Percentiles rank a stretch among this genome's conserved stretches.
Evolutionary conservation across 495 filamentous ascomycete species (phyloP).

Genomic region (Staphylotrichum longicolle): DNA sequence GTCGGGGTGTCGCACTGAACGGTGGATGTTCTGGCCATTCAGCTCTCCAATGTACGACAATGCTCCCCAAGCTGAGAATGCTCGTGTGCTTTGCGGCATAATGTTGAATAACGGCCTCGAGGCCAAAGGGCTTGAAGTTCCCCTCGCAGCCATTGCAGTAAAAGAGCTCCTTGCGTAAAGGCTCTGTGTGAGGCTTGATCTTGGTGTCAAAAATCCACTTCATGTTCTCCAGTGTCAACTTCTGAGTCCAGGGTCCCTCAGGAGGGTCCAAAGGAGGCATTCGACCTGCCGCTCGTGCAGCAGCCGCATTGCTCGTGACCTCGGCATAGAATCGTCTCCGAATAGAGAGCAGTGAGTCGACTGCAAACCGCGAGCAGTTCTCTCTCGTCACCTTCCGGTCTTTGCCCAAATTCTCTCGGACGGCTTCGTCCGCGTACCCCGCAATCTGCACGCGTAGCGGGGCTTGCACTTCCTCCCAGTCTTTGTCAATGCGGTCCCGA

Average conservation of each 20-base stretch:
- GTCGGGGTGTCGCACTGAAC: slow-evolving; percentile 58
- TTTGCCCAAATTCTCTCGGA: slow-evolving; percentile 56
- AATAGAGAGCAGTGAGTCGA: slow-evolving; percentile 61
- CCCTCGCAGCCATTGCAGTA: slow-evolving; percentile 67
- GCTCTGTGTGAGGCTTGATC: slow-evolving; percentile 63
- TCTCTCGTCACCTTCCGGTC: slow-evolving; percentile 57
- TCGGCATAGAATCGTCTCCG: slow-evolving; percentile 61
- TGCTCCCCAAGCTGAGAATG: slow-evolving; percentile 61
- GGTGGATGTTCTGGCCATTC: slow-evolving; percentile 76
- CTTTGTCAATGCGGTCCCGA: slow-evolving; percentile 58
- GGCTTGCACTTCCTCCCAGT: slow-evolving; percentile 66
- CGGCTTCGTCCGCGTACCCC: slow-evolving; percentile 61
- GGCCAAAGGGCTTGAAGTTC: slow-evolving; percentile 62
- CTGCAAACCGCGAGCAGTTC: slow-evolving; percentile 61
- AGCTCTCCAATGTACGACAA: slow-evolving; percentile 71
- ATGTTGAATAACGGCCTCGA: slow-evolving; percentile 77
- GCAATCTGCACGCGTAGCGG: slow-evolving; percentile 59
- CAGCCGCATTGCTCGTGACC: slow-evolving; percentile 49
- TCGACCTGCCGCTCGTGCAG: slow-evolving; percentile 44
- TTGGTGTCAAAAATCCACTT: slow-evolving; percentile 79
- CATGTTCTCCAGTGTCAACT: slow-evolving; percentile 76
- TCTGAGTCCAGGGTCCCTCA: slow-evolving; percentile 54
- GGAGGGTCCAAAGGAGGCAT: slow-evolving; percentile 44
- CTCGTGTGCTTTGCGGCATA: slow-evolving; percentile 76
- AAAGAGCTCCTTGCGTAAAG: slow-evolving; percentile 65